These are phyloP conservation scores for Hypoxylon lenormandii DNA, from an alignment of 495 filamentous ascomycete genomes.

Conservation along the genomic window DNA sequence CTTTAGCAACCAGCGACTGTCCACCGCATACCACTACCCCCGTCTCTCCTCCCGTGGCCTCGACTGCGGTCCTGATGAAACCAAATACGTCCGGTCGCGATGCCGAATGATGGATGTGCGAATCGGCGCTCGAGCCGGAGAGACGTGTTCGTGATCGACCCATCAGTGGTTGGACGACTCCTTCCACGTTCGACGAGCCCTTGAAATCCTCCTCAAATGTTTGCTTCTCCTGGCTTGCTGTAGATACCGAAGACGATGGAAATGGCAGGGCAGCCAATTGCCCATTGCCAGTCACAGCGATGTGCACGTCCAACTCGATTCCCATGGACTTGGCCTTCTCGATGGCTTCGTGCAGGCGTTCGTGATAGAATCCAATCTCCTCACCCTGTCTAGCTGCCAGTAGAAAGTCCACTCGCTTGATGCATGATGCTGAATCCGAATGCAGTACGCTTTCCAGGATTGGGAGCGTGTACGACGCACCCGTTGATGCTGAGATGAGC, in stretches of 20 bases:
- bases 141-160: slow-evolving; percentile 41
- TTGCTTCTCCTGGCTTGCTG: slow-evolving; percentile 46
- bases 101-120: slow-evolving; percentile 56
- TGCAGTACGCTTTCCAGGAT: slow-evolving; percentile 67
- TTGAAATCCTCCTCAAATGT: slow-evolving; percentile 44
- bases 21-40: slow-evolving; percentile 87
- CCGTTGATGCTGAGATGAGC: slow-evolving; percentile 69
- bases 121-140: slow-evolving; percentile 52
- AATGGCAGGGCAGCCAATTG: slow-evolving; percentile 26
- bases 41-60: slow-evolving; percentile 82
- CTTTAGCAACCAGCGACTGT: slow-evolving; percentile 70
- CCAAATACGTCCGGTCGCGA: slow-evolving; percentile 58
- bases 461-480: slow-evolving; percentile 68
- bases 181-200: slow-evolving; percentile 26
- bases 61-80: slow-evolving; percentile 67
- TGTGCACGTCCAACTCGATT: slow-evolving; percentile 61
- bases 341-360: slow-evolving; percentile 68
- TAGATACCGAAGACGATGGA: slow-evolving; percentile 22
- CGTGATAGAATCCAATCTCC: slow-evolving; percentile 77
- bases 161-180: slow-evolving; percentile 35
- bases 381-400: slow-evolving; percentile 77
- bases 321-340: slow-evolving; percentile 62
- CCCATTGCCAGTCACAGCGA: slow-evolving; percentile 67
- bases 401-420: slow-evolving; percentile 74
- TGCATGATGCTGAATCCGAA: slow-evolving; percentile 62